A percentile compares a stretch with the other conserved stretches of the same genome.
phyloP scores from a whole-genome alignment of 2,329 filamentous ascomycete genomes.

The Venturia pyrina region DNA sequence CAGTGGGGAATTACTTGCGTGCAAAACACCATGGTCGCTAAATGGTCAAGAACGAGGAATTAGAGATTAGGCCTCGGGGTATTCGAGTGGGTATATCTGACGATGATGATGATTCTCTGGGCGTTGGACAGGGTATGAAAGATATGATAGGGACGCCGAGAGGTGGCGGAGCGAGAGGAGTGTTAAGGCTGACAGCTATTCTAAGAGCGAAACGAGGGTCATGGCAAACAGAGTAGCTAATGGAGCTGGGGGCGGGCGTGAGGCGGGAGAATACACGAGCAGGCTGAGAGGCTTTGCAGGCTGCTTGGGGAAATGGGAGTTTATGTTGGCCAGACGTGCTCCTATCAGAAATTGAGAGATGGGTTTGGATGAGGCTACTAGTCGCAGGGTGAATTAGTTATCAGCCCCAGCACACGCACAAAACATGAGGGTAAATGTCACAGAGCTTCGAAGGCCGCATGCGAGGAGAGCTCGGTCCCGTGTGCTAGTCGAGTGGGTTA shows the following conservation, averaged over 20 bases:
- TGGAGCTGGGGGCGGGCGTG: background rate
- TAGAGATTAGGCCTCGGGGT: background rate
- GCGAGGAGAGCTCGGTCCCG: background rate
- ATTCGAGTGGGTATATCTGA: background rate
- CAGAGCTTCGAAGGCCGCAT: background rate
- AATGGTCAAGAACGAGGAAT: slow-evolving; percentile 10
- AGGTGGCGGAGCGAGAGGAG: slow-evolving; percentile 8
- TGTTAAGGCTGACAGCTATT: slow-evolving; percentile 11
- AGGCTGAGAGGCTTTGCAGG: background rate
- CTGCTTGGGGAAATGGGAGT: background rate
- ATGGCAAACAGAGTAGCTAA: background rate
- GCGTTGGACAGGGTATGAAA: background rate
- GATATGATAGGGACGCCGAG: background rate
- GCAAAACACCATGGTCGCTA: slow-evolving; percentile 39
- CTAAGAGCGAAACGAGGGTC: slow-evolving; percentile 5
- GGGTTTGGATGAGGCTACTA: background rate
- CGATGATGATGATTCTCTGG: background rate
- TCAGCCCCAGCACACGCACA: background rate
- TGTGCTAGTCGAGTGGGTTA: background rate
- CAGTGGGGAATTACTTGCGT: slow-evolving; percentile 19
- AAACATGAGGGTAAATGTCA: slow-evolving; percentile 1
- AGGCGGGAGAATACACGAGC: background rate
- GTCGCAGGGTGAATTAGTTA: background rate
- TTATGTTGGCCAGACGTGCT: background rate
- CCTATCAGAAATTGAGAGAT: background rate